Evolutionary conservation across 78 protist species (phyloP), one percentile per base, ranked within the genome.

Genomic region (Bigelowiella natans): DNA sequence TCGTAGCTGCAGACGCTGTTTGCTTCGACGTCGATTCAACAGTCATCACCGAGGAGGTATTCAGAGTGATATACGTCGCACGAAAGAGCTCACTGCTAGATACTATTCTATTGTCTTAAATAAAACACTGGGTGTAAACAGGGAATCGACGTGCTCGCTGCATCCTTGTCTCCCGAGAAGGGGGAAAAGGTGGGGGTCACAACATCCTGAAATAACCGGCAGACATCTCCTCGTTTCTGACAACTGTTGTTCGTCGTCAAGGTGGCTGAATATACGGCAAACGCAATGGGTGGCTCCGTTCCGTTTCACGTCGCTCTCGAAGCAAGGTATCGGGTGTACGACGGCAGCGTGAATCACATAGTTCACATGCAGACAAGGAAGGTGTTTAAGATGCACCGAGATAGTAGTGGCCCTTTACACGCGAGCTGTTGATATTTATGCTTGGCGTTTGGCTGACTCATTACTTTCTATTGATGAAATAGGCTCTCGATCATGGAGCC

Each of bases 101-200:
- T 51, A 51, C 18, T 26, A 26, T 26, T 51, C 7, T 51, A 51
- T 51, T 26, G 7, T 7, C 18, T 26, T 18, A 18, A 26, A 51
- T 51, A 18, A 26, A 51, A 26, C 18, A 26, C 7, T 51, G 73
- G 7, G 18, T 51, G 18, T n/a, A n/a, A n/a, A n/a, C n/a, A 51
- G 73, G 86, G 86, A 2, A 83, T 83, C 86, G 86, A 83, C 86
- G 86, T 83, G 2, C 29, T 83, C 3, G 86, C 86, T 28, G 86
- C 86, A 34, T 83, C 86, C 31, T 11, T 51, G 34, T 51, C 73
- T 18, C 73, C 38, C 2, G 86, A 28, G 2, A 34, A 3, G 3
- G 86, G 86, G 37, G 3, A 83, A 83, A 28, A 7, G 86, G 86
- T 83, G 11, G 86, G 39, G 38, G 11, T 30, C n/a, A n/a, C n/a